Percentiles rank a stretch among this genome's conserved stretches.
phyloP scores from a whole-genome alignment of 257 asterid genomes.

The Primulina tabacum region DNA sequence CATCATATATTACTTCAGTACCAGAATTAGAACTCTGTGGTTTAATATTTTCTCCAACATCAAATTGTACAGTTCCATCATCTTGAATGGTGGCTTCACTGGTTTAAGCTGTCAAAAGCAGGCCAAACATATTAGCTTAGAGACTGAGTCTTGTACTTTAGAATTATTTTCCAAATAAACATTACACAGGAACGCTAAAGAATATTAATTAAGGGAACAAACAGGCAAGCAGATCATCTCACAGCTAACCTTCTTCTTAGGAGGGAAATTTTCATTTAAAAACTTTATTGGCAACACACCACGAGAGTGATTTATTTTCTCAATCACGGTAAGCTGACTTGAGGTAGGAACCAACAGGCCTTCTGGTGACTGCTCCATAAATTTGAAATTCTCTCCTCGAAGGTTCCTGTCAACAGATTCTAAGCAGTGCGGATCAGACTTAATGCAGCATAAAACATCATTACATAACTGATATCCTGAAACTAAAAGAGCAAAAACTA shows the following conservation, averaged over 20 bases:
- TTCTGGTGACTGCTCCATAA: constrained; percentile 30
- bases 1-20: constrained; percentile 36
- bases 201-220: not conserved
- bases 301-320: constrained; percentile 30
- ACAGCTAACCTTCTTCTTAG: constrained; percentile 58
- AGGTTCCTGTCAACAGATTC: constrained; percentile 49
- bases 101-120: constrained; percentile 53
- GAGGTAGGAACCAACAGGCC: constrained; percentile 26
- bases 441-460: constrained; percentile 21
- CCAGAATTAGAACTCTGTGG: constrained; percentile 49
- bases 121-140: constrained; percentile 4
- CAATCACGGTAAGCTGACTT: constrained; percentile 24
- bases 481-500: not conserved
- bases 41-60: constrained; percentile 59
- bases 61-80: constrained; percentile 78
- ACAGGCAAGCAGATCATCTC: constrained; percentile 10
- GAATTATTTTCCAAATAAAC: not conserved
- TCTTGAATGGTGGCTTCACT: constrained; percentile 62
- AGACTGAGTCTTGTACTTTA: constrained; percentile 6
- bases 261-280: constrained; percentile 52
- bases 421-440: constrained; percentile 35
- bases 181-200: constrained; percentile 3
- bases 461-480: not conserved
- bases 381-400: constrained; percentile 26
- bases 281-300: constrained; percentile 38